These are phyloP conservation scores for Eragrostis tef DNA, from an alignment of 202 grass and related monocot genomes.

Conservation along the genomic window DNA sequence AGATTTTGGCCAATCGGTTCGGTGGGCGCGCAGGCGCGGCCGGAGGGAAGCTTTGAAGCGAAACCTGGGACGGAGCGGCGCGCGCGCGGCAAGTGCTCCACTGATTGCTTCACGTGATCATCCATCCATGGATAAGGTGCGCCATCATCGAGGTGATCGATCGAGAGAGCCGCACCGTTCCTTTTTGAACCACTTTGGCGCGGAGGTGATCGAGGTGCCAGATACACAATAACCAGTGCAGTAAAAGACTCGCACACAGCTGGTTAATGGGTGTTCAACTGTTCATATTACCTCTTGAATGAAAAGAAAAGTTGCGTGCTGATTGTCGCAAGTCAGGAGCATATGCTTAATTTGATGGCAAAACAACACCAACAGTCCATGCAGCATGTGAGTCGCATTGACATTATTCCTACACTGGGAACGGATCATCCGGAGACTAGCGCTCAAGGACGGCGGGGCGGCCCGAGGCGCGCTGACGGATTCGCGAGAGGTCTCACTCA, in stretches of 20 bases:
- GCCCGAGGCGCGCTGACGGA: neutral
- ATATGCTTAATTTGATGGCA: constrained; percentile 5
- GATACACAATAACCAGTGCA: neutral
- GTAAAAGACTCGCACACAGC: neutral
- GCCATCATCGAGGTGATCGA: neutral
- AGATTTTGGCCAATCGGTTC: neutral
- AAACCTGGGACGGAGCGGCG: neutral
- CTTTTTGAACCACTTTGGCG: neutral
- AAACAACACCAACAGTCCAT: neutral
- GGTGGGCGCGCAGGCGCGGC: neutral
- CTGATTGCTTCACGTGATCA: constrained; percentile 1
- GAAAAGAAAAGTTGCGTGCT: neutral
- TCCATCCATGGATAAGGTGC: neutral
- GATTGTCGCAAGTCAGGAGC: too few species aligned
- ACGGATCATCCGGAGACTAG: neutral
- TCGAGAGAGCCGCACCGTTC: neutral
- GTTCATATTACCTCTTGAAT: too few species aligned
- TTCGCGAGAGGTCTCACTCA: neutral
- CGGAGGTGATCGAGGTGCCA: neutral
- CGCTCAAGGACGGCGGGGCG: neutral
- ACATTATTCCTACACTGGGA: neutral
- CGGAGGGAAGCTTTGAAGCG: neutral
- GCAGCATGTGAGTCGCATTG: neutral
- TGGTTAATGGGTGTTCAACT: neutral
- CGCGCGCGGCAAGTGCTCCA: neutral